These are phyloP conservation scores for Apophysomyces ossiformis DNA, from an alignment of 371 early-diverging fungal species.

Conservation along the genomic window DNA sequence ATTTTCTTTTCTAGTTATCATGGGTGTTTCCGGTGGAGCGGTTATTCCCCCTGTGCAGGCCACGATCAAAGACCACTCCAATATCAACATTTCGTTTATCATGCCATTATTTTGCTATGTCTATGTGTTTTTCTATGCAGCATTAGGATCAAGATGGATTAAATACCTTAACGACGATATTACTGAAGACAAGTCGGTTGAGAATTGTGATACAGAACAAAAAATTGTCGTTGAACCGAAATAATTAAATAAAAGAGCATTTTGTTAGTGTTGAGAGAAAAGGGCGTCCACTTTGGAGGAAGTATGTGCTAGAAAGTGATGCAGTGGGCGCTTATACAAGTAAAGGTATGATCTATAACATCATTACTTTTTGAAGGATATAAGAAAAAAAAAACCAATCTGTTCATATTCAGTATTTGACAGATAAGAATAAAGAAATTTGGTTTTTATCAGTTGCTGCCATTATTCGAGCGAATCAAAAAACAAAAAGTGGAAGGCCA, in stretches of 20 bases:
- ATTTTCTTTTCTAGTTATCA: conserved; percentile 29
- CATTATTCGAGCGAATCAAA: too few relatives aligned
- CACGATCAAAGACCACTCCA: conserved; percentile 35
- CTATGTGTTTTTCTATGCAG: conserved; percentile 39
- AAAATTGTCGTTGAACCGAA: background rate
- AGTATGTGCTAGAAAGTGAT: too few relatives aligned
- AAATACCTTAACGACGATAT: conserved; percentile 40
- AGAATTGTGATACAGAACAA: background rate
- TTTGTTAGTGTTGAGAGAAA: too few relatives aligned
- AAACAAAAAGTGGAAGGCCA: too few relatives aligned
- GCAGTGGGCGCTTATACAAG: too few relatives aligned
- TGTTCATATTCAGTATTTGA: too few relatives aligned
- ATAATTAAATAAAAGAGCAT: background rate
- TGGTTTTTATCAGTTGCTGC: too few relatives aligned
- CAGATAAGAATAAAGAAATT: too few relatives aligned
- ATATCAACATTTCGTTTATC: conserved; percentile 41
- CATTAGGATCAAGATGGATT: conserved; percentile 39
- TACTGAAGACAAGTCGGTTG: background rate
- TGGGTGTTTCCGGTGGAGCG: conserved; percentile 53
- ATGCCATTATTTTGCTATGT: conserved; percentile 39
- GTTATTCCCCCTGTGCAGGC: conserved; percentile 48
- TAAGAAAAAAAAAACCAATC: too few relatives aligned
- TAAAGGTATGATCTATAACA: too few relatives aligned
- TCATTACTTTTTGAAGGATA: too few relatives aligned
- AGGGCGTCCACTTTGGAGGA: too few relatives aligned